phyloP scores from a whole-genome alignment of 2,329 filamentous ascomycete species.

The Nothomitra cinnamomea region DNA sequence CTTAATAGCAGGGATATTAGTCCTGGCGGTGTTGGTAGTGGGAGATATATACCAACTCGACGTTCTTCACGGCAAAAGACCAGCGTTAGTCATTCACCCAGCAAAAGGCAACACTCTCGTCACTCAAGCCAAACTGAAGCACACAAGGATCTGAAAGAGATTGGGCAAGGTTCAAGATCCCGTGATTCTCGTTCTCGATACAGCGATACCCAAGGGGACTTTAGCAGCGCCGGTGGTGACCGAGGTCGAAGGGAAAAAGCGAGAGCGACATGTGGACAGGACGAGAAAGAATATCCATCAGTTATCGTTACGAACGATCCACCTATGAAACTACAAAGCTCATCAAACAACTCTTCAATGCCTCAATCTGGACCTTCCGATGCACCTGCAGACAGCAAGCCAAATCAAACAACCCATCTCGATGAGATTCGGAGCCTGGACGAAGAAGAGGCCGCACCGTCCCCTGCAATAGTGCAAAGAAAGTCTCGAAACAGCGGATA shows the following conservation, averaged over 20 bases:
- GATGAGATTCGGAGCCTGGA: slow-evolving; percentile 17
- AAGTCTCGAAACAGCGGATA: not conserved
- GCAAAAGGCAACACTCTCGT: slow-evolving; percentile 34
- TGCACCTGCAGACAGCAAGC: slow-evolving; percentile 16
- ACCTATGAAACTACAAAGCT: slow-evolving; percentile 1
- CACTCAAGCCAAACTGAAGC: slow-evolving; percentile 29
- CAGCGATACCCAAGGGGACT: not conserved
- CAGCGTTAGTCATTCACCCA: slow-evolving; percentile 30
- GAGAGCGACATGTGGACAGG: not conserved
- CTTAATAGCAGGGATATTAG: slow-evolving; percentile 13
- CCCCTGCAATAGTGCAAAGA: slow-evolving; percentile 45
- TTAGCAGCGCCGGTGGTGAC: not conserved
- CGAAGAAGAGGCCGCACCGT: slow-evolving; percentile 49
- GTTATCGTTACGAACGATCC: not conserved
- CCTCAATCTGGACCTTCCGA: slow-evolving; percentile 7
- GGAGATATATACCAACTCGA: slow-evolving; percentile 43
- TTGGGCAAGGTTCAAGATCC: slow-evolving; percentile 17
- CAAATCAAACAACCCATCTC: slow-evolving; percentile 12
- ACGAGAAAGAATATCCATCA: not conserved
- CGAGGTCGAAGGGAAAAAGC: slow-evolving; percentile 1
- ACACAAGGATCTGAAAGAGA: slow-evolving; percentile 26
- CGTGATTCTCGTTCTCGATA: not conserved
- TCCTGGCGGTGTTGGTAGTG: slow-evolving; percentile 25
- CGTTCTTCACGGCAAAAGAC: slow-evolving; percentile 49
- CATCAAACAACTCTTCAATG: not conserved